Percentiles rank a stretch among this genome's conserved stretches.
Conservation (phyloP, 2,329 filamentous ascomycete species). For the Didymosphaeria variabile region DNA sequence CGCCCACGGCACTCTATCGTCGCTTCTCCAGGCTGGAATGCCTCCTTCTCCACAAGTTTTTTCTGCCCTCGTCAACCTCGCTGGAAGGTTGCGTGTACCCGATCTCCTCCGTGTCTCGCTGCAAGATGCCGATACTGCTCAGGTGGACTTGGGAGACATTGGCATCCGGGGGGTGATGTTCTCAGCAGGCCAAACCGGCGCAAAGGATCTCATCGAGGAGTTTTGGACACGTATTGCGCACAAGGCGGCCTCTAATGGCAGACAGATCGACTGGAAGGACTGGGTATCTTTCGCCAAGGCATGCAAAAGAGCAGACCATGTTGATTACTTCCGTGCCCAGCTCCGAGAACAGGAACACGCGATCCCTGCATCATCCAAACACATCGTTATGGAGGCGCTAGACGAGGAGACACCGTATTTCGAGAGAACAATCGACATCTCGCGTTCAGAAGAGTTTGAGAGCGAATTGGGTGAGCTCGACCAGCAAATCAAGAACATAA, state of each 20-base stretch:
- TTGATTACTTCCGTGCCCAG: conserved; percentile 38
- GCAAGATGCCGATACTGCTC: conserved; percentile 32
- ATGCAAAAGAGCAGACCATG: conserved; percentile 33
- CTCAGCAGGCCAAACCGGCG: conserved; percentile 39
- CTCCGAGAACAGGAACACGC: conserved; percentile 35
- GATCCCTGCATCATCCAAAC: conserved; percentile 24
- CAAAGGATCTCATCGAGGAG: conserved; percentile 37
- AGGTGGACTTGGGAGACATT: conserved; percentile 31
- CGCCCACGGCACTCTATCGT: conserved; percentile 35
- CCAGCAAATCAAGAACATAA: conserved; percentile 37
- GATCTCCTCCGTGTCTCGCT: conserved; percentile 35
- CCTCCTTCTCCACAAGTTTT: conserved; percentile 29
- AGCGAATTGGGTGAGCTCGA: conserved; percentile 32
- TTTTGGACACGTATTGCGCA: conserved; percentile 40
- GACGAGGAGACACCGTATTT: conserved; percentile 16
- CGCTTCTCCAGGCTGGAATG: conserved; percentile 42
- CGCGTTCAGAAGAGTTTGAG: conserved; percentile 28
- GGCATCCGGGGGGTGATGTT: conserved; percentile 34
- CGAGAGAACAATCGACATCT: conserved; percentile 19
- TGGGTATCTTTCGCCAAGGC: conserved; percentile 47
- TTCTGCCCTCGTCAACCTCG: conserved; percentile 40
- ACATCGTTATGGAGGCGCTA: conserved; percentile 16
- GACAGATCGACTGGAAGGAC: conserved; percentile 34
- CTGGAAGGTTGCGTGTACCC: conserved; percentile 37
- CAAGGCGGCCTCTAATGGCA: conserved; percentile 31